Base-by-base conservation (phyloP, 345 rosid species). In the Excoecaria cochinchinensis region DNA sequence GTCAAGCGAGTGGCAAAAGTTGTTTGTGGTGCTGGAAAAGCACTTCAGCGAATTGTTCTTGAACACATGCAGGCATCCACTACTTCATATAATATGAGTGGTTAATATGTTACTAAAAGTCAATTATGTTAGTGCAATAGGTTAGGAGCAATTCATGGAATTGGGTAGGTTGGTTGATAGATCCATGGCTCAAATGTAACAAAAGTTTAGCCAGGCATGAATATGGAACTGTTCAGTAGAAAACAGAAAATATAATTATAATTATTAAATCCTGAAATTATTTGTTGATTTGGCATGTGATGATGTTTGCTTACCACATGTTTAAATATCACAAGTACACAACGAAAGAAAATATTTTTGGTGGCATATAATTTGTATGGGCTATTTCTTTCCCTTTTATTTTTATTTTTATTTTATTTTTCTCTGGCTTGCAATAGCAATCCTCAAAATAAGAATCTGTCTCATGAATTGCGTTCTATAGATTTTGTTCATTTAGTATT, bases 11-110 rank as follows among this genome's bases (percentile, higher is more conserved):
- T 91, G 47, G 86, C 89, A 69, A 95, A 92, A 82, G 86, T 85
- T 64, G 91, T 89, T 72, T 84, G 94, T 83, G 92, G 95, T 80
- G 91, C 97, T 58, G 97, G 92, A 80, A 95, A 88, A 91, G 99
- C 92, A 78, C 95, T 95, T 77, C 94, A 92, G 84, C 86, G 71
- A 59, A 80, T 95, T 76, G 89, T 95, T 80, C 94, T 88, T 63
- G 87, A 92, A 83, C 95, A 95, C 84, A 90, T 95, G 59, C 97
- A 92, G 99, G 99, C 88, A 95, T 87, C 73, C 82, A 69, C 24
- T 77, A 62, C 75, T 73, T 51, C 56, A 60, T 40, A 67, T 75
- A 70, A 31, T 61, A 14, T 44, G 39, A 48, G 51, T 5, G 17
- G 50, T 69, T 46, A 56, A 48, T 16, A 8, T 24, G 22, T 42